Evolutionary conservation across 495 filamentous ascomycete species (phyloP), one percentile per base, ranked within the genome.

Genomic region (Amphirosellinia nigrospora): DNA sequence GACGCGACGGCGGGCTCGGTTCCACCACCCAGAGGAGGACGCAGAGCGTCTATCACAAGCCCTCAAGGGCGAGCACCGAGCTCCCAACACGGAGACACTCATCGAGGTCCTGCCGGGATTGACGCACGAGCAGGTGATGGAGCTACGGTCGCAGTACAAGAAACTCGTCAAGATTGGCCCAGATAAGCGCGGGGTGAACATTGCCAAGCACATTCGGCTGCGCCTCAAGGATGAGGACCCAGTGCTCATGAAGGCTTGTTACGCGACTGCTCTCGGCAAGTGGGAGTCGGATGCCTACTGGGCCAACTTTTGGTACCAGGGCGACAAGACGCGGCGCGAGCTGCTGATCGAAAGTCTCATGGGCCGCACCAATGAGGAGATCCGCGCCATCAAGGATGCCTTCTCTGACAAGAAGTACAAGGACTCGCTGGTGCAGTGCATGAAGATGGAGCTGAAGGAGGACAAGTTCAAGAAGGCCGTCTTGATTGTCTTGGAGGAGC

Each of bases 261-360:
- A 97, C 77, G 92, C 93, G 6, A 94, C 92, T 8, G 95, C 96
- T 11, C 88, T 98, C 0, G 96, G 96, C 3, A 85, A 89, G 55
- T 99, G 93, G 91, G 96, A 98, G 82, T 90, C 88, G 63, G 96
- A 99, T 79, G 94, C 93, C 1, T 98, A 96, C 84, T 99, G 96
- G 93, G 95, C 96, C 55, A 99, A 98, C 75, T 97, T 93, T 80
- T 99, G 94, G 90, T 99, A 98, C 82, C 96, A 98, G 77, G 90
- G 92, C 43, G 90, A 93, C 70, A 93, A 92, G 72, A 92, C 89
- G 3, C 86, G 93, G 3, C 88, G 93, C 23, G 93, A 99, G 78
- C 82, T 99, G 26, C 86, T 99, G 53, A 98, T 99, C 74, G 96
- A 99, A 77, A 88, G 90, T 11, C 82, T 99, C 16, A 96, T 98